Conservation (phyloP, 2,329 filamentous ascomycete genomes). For the Aspergillus carbonarius region DNA sequence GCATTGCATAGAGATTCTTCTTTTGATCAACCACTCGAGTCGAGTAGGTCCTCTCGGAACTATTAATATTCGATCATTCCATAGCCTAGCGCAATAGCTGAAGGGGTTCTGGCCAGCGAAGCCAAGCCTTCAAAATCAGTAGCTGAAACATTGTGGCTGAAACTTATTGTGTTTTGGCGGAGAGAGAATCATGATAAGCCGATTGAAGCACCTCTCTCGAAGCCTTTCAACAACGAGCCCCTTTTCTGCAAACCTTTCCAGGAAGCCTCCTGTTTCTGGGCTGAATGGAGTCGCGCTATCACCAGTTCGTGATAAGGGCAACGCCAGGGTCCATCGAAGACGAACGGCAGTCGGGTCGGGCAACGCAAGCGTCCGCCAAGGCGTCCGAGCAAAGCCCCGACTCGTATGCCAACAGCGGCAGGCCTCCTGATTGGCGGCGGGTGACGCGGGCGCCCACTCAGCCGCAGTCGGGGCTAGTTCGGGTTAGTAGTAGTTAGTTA, state of each 20-base stretch:
- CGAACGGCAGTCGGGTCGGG: background rate
- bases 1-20: no score
- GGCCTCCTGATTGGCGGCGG: background rate
- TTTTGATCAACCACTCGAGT: no score
- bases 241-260: background rate
- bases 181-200: background rate
- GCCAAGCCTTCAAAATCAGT: background rate
- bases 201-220: background rate
- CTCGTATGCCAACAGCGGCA: background rate
- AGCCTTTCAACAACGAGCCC: background rate
- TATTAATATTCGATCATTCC: no score
- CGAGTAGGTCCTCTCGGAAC: no score
- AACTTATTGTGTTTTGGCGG: background rate
- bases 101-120: background rate
- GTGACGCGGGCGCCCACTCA: constrained; percentile 2
- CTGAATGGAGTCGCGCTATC: background rate
- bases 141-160: background rate
- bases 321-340: background rate
- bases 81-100: no score
- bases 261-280: background rate
- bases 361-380: background rate
- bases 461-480: constrained; percentile 1
- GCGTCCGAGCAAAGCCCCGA: background rate
- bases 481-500: background rate
- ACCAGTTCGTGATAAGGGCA: background rate